phyloP scores from a whole-genome alignment of 148 eudicot species.

The Rhododendron kiyosumense region DNA sequence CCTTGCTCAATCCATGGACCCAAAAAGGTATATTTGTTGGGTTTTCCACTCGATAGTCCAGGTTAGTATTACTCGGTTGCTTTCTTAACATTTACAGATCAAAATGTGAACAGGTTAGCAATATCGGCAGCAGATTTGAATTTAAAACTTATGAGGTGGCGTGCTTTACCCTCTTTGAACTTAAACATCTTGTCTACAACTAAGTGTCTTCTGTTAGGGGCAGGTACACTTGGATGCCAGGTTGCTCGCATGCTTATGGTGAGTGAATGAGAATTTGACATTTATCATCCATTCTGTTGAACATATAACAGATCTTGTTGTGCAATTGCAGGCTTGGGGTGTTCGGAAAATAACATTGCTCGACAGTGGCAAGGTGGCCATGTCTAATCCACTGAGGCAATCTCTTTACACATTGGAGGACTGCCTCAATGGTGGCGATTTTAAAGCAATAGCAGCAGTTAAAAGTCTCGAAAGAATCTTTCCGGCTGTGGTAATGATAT shows the following conservation, averaged over 20 bases:
- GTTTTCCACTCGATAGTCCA: background rate
- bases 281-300: background rate
- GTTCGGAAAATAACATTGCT: conserved; percentile 75
- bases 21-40: conserved; percentile 50
- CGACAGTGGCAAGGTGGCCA: conserved; percentile 87
- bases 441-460: conserved; percentile 74
- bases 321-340: conserved; percentile 83
- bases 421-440: conserved; percentile 81
- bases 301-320: background rate
- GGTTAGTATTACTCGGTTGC: background rate
- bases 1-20: conserved; percentile 91
- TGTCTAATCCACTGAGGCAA: conserved; percentile 95
- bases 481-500: conserved; percentile 68
- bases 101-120: conserved; percentile 54
- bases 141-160: conserved; percentile 94
- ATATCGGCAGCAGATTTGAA: conserved; percentile 89
- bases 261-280: conserved; percentile 20
- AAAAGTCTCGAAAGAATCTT: conserved; percentile 62
- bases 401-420: conserved; percentile 82
- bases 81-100: background rate
- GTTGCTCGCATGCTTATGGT: conserved; percentile 98
- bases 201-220: conserved; percentile 91
- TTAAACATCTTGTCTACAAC: conserved; percentile 53
- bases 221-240: conserved; percentile 96
- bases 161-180: conserved; percentile 80